Base-by-base conservation (phyloP, 306 rosid genomes). In the Benincasa hispida region DNA sequence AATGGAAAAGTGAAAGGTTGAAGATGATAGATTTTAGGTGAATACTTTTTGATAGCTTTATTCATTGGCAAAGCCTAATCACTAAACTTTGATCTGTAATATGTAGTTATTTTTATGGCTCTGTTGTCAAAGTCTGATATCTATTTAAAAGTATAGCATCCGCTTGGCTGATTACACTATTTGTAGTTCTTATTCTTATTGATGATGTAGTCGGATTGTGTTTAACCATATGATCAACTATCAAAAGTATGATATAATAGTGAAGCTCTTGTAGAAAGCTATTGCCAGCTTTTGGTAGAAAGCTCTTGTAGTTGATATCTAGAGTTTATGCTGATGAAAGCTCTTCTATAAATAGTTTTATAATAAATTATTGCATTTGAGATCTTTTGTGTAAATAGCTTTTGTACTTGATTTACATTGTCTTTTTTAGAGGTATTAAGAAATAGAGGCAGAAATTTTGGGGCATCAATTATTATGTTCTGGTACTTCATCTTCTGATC, bases 361-460 rank as follows among this genome's bases (percentile, higher is more conserved):
- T 13, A 5, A 14, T 6, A 28, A 41, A 41, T 10, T 11, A 41
- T 13, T 41, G n/a, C 34, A 56, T 32, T 53, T 19, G 50, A 53
- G 27, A 74, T 54, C 50, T 19, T 32, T 19, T 7, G 34, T 30
- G n/a, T 27, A 53, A 32, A 75, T 56, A 7, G 66, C n/a, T n/a
- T n/a, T n/a, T n/a, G n/a, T n/a, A n/a, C n/a, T n/a, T n/a, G n/a
- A 14, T 79, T 75, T 65, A 18, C 50, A 47, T 66, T 80, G 19
- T 2, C 3, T 12, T 47, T 13, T 14, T 13, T 14, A 14, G 53
- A 47, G 25, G 13, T 32, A 17, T 63, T 30, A 18, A 17, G 48
- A 63, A 63, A 17, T 63, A 35, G 25, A 34, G 22, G 50, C 15
- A 62, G 50, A n/a, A 15, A 35, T 65, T 19, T n/a, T 19, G 51